Conservation (phyloP, 2,329 filamentous ascomycete genomes). For the Ploettnerulaceae sp. region DNA sequence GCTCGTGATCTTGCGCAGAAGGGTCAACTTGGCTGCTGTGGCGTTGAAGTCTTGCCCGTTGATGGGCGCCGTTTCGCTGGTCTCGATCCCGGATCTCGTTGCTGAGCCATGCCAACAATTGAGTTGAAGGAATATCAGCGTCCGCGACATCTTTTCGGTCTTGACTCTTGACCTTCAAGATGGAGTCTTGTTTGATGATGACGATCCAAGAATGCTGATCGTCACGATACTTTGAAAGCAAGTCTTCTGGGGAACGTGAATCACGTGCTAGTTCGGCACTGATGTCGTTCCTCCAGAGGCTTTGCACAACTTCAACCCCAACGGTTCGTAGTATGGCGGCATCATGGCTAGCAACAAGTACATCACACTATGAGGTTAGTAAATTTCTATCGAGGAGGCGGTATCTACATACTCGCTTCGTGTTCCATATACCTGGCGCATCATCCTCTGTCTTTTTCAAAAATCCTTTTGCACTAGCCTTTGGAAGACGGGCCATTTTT, state of each 20-base stretch:
- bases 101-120: slow-evolving; percentile 76
- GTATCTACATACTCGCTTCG: slow-evolving; percentile 53
- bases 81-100: slow-evolving; percentile 78
- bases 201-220: slow-evolving; percentile 82
- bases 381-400: neutral
- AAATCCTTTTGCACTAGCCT: slow-evolving; percentile 49
- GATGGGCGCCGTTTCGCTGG: slow-evolving; percentile 48
- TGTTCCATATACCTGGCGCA: slow-evolving; percentile 51
- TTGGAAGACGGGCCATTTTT: slow-evolving; percentile 52
- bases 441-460: slow-evolving; percentile 69
- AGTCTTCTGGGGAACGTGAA: slow-evolving; percentile 71
- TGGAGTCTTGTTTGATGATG: slow-evolving; percentile 74
- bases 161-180: slow-evolving; percentile 74
- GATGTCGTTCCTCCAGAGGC: slow-evolving; percentile 78
- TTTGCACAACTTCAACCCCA: slow-evolving; percentile 71
- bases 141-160: slow-evolving; percentile 70
- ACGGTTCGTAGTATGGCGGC: slow-evolving; percentile 66
- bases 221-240: slow-evolving; percentile 70
- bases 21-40: slow-evolving; percentile 25
- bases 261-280: slow-evolving; percentile 84
- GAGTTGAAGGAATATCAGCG: slow-evolving; percentile 66
- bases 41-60: slow-evolving; percentile 38
- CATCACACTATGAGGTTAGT: slow-evolving; percentile 62
- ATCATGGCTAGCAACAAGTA: slow-evolving; percentile 86
- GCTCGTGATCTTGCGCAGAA: slow-evolving; percentile 43